Evolutionary conservation across 2,329 filamentous ascomycete genomes (phyloP), one percentile per base, ranked within the genome.

Genomic region (Talaromyces albobiverticillius): DNA sequence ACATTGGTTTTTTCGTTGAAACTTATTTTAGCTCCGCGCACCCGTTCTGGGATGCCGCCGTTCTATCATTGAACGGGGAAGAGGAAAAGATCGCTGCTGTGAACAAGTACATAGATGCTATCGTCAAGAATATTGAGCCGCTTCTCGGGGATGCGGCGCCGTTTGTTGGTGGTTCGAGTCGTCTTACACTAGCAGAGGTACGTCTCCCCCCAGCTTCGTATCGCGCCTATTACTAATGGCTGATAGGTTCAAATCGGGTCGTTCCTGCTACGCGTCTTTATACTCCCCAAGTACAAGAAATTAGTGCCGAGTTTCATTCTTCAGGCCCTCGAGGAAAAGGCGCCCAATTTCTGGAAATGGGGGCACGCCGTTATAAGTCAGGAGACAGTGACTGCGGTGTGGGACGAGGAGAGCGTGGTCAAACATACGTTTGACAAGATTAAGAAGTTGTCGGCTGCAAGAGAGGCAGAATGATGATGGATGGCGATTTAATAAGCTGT

Each of bases 291-390:
- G 8, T 20, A 34, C 20, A 16, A 41, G 23, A 23, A 40, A 18
- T 11, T 36, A 29, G 23, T 40, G 14, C 47, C 47, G 5, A 25
- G 23, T 26, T 38, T 25, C 34, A 50, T 50, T 9, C 9, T 50
- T 2, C n/a, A 13, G 10, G 14, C n/a, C 8, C 25, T 50, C 3
- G 16, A 26, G 14, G 23, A 26, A 22, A 50, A 29, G 34, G 47
- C 47, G 3, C 47, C 47, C 5, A 50, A 41, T 2, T 50, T 50
- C 22, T 50, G 32, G 31, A 25, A 34, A 10, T 50, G 47, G 47
- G 32, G n/a, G 22, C 11, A 50, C 16, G 41, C 41, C 34, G 20
- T 31, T 32, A 25, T 48, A 38, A 31, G 18, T 14, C 13, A 38
- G 14, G 4, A 23, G 23, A 23, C 41, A 3, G 41, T 43, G 3